Evolutionary conservation across 768 basidiomycete genomes (phyloP).

Genomic region (Phylloporus arenicola): DNA sequence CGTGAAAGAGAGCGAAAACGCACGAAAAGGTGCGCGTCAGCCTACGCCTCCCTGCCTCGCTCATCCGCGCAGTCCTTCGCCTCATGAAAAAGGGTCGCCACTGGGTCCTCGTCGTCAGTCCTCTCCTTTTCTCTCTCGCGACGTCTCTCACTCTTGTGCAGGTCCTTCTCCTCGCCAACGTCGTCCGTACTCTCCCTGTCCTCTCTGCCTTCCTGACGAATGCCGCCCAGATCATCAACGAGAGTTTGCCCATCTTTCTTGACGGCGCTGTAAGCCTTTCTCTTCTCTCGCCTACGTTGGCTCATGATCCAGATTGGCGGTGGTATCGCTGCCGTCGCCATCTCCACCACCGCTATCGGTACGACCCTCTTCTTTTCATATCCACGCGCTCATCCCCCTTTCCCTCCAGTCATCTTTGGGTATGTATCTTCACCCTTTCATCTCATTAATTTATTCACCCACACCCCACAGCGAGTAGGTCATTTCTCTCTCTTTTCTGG

Average conservation of each 20-base stretch:
- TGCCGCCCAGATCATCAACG: slow-evolving; percentile 64
- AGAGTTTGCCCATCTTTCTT: slow-evolving; percentile 78
- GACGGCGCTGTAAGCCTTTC: slow-evolving; percentile 53
- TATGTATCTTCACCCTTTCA: slow-evolving; percentile 29
- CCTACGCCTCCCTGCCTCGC: background rate
- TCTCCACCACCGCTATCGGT: slow-evolving; percentile 63
- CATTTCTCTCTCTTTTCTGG: background rate
- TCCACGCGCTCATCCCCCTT: slow-evolving; percentile 1
- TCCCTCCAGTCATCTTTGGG: slow-evolving; percentile 73
- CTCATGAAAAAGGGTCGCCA: slow-evolving; percentile 67
- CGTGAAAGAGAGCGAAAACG: slow-evolving; percentile 58
- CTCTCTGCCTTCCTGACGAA: background rate
- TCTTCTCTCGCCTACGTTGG: slow-evolving; percentile 55
- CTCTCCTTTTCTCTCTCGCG: no score
- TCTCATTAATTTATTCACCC: background rate
- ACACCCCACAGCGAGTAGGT: slow-evolving; percentile 24
- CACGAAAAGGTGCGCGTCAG: slow-evolving; percentile 52
- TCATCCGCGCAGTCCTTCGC: slow-evolving; percentile 39
- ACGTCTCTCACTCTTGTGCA: slow-evolving; percentile 23
- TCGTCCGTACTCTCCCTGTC: slow-evolving; percentile 42
- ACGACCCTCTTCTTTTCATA: slow-evolving; percentile 15
- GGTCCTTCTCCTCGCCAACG: slow-evolving; percentile 86
- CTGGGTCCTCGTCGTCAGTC: slow-evolving; percentile 86
- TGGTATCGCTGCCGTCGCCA: slow-evolving; percentile 67
- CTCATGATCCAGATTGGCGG: slow-evolving; percentile 49